A percentile compares a stretch with the other conserved stretches of the same genome.
Evolutionary conservation across 805 yeast species (phyloP).

Genomic region (Priceomyces medius): DNA sequence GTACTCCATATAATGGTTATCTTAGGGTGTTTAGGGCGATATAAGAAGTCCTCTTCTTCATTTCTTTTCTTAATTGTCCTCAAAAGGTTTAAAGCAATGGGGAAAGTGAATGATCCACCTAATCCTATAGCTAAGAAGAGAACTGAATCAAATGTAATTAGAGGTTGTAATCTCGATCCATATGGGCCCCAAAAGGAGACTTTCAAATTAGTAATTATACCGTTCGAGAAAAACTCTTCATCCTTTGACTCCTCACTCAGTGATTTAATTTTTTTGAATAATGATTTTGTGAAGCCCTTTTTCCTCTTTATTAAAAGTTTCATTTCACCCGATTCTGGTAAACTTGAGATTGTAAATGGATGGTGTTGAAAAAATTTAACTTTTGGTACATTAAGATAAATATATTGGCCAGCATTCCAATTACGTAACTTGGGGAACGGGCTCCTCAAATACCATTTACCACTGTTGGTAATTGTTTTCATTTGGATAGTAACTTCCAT

Average conservation of each 20-base stretch:
- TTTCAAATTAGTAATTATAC: conserved; percentile 23
- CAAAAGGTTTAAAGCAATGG: conserved; percentile 43
- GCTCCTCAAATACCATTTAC: conserved; percentile 25
- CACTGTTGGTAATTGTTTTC: conserved; percentile 11
- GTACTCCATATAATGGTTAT: conserved; percentile 37
- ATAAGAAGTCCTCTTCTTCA: conserved; percentile 26
- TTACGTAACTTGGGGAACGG: conserved; percentile 36
- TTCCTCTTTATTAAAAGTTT: conserved; percentile 39
- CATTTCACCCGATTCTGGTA: conserved; percentile 38
- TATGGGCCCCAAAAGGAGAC: conserved; percentile 47
- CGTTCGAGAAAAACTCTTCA: not conserved
- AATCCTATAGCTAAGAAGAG: conserved; percentile 44
- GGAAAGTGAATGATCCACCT: conserved; percentile 48
- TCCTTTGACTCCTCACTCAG: conserved; percentile 2
- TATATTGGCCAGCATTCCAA: conserved; percentile 52
- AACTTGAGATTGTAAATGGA: conserved; percentile 47
- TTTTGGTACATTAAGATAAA: conserved; percentile 39
- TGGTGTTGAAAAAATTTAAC: conserved; percentile 41
- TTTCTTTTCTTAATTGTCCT: conserved; percentile 26
- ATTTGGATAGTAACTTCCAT: conserved; percentile 37
- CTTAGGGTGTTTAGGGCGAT: conserved; percentile 26
- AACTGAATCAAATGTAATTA: conserved; percentile 40
- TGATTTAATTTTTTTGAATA: conserved; percentile 24
- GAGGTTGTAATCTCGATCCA: conserved; percentile 43
- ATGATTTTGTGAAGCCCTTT: conserved; percentile 43